phyloP scores from a whole-genome alignment of 2,329 filamentous ascomycete genomes.

The Diplodia scrobiculata region DNA sequence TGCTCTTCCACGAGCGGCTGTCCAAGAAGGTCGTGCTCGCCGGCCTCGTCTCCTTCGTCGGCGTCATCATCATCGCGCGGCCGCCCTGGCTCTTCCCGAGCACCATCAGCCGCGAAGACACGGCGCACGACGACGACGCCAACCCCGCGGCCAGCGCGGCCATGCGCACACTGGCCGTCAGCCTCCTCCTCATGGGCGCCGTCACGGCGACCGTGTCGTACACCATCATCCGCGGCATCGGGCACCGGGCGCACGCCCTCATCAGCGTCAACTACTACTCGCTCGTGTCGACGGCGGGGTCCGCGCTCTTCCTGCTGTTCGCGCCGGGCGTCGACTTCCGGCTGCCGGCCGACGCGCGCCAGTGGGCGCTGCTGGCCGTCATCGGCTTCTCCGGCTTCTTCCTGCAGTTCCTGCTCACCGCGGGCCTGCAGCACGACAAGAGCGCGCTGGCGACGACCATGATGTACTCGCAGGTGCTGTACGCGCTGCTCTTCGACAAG shows the following conservation, averaged over 20 bases:
- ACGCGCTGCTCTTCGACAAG: slow-evolving; percentile 64
- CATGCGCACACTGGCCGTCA: slow-evolving; percentile 68
- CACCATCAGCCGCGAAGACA: background rate
- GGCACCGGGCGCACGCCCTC: slow-evolving; percentile 73
- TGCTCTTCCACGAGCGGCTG: slow-evolving; percentile 73
- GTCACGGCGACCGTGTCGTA: slow-evolving; percentile 71
- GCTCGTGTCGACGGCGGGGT: slow-evolving; percentile 66
- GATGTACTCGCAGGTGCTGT: slow-evolving; percentile 67
- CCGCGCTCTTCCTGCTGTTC: slow-evolving; percentile 57
- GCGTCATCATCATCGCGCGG: slow-evolving; percentile 78
- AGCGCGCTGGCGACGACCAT: slow-evolving; percentile 62
- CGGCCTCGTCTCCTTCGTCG: slow-evolving; percentile 69
- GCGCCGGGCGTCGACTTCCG: slow-evolving; percentile 60
- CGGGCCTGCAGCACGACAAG: slow-evolving; percentile 70
- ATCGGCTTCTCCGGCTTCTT: slow-evolving; percentile 73
- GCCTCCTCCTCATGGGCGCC: slow-evolving; percentile 71
- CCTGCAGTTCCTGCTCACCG: slow-evolving; percentile 78
- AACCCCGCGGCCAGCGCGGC: slow-evolving; percentile 49
- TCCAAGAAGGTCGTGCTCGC: slow-evolving; percentile 75
- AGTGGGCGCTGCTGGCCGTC: slow-evolving; percentile 69
- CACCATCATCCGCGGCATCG: slow-evolving; percentile 75
- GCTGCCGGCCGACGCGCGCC: slow-evolving; percentile 53
- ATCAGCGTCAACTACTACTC: slow-evolving; percentile 83
- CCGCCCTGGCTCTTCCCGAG: slow-evolving; percentile 59
- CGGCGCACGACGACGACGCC: slow-evolving; percentile 31